Conservation (phyloP, 257 asterid genomes). For the Przewalskia tangutica region DNA sequence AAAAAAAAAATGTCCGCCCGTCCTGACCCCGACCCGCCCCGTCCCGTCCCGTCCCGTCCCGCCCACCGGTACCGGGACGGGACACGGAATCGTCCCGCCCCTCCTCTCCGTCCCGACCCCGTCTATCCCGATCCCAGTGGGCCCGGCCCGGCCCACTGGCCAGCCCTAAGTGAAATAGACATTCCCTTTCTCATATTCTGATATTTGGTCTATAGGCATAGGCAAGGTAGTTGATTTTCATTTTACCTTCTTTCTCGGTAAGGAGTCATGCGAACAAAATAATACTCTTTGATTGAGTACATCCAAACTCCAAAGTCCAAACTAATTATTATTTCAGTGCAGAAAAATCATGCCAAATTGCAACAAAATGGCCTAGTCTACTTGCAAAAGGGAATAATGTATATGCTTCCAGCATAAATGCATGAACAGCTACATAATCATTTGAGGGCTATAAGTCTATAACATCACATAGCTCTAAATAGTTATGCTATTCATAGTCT, state of each 20-base stretch:
- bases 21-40: no score
- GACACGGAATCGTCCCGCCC: no score
- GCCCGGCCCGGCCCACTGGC: no score
- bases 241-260: no score
- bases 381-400: not conserved
- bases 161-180: no score
- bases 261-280: not conserved
- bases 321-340: not conserved
- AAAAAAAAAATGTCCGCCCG: no score
- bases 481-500: not conserved
- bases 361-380: not conserved
- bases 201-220: not conserved
- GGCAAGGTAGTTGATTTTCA: not conserved
- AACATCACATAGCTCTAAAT: not conserved
- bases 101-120: no score
- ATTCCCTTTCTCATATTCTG: not conserved
- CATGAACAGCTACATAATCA: not conserved
- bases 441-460: not conserved
- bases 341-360: not conserved
- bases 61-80: no score
- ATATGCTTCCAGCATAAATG: not conserved
- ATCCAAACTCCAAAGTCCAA: not conserved
- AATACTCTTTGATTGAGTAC: not conserved
- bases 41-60: no score
- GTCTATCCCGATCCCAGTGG: no score